Conservation (phyloP, 441 rosid species). For the Populus tomentosa region DNA sequence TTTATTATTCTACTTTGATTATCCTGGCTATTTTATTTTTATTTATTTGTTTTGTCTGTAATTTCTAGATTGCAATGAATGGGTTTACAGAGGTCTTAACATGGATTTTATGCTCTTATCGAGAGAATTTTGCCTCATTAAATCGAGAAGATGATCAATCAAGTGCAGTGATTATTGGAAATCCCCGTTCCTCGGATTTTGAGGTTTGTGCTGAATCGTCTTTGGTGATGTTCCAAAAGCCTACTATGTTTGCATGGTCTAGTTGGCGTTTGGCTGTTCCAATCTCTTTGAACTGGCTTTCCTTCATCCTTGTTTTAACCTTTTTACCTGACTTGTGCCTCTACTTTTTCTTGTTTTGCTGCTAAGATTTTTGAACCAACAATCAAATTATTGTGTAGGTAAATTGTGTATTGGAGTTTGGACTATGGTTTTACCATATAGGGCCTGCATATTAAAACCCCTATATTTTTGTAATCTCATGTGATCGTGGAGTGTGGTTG, state of each 20-base stretch:
- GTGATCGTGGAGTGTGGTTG: not conserved
- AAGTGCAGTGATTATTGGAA: constrained; percentile 58
- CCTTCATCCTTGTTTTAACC: too few relatives aligned
- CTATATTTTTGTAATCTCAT: not conserved
- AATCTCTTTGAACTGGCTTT: too few relatives aligned
- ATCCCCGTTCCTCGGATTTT: constrained; percentile 93
- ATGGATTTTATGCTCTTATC: constrained; percentile 70
- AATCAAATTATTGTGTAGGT: not conserved
- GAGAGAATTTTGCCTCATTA: constrained; percentile 66
- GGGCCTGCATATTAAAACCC: not conserved
- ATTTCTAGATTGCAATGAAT: constrained; percentile 65
- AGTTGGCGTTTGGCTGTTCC: not conserved
- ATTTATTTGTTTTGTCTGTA: constrained; percentile 4
- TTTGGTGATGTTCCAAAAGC: not conserved
- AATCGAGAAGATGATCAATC: constrained; percentile 61
- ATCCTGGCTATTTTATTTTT: not conserved
- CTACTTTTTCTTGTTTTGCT: not conserved
- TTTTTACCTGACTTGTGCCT: not conserved
- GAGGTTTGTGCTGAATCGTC: constrained; percentile 51
- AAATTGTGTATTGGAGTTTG: not conserved
- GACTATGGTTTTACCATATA: not conserved
- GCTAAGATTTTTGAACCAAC: not conserved
- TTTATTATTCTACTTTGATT: not conserved
- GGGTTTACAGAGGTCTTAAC: constrained; percentile 82
- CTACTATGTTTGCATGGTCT: not conserved